Base-by-base conservation (phyloP, 257 asterid species). In the Nicotiana attenuata region DNA sequence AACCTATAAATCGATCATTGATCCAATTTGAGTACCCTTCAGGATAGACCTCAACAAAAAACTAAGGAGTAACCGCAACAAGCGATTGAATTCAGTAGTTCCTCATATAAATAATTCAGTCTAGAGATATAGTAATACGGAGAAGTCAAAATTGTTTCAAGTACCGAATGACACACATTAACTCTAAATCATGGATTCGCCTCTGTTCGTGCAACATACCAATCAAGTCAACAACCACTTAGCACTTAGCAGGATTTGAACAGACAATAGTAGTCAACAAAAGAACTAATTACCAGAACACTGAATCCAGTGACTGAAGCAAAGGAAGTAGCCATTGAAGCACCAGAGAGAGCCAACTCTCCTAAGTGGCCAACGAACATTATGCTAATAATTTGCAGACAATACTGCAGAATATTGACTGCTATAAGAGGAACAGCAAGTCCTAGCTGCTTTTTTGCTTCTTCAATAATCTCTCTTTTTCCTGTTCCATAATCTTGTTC, bases 351-450 rank as follows among this genome's bases (percentile, higher is more conserved):
- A 0, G 90, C 73, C 68, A 92, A 81, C 59, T 92, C 89, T 0
- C 93, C 93, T 5, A 91, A 86, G 78, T 89, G 97, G 3, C 97
- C 97, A 10, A 92, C 95, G 77, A 92, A 92, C 97, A 92, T 92
- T 8, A 91, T 24, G 2, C 95, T 89, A 53, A 92, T 90, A 45
- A 89, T 80, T 77, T 92, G 95, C 20, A 92, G 79, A 67, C 89
- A 88, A 55, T 91, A 88, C 53, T 88, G 93, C 63, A 92, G 69
- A 33, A 89, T 38, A 85, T 87, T 92, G 45, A 91, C 93, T 78
- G 89, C 92, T 76, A 92, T 87, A 20, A 92, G 89, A 80, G 94
- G 93, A 65, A 88, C 26, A 10, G 92, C 94, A 82, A 92, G 80
- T 28, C 90, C 75, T 15, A 93, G 76, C 85, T 89, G 94, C 79